Base-by-base conservation (phyloP, 2,329 filamentous ascomycete species). In the Metarhizium guizhouense region DNA sequence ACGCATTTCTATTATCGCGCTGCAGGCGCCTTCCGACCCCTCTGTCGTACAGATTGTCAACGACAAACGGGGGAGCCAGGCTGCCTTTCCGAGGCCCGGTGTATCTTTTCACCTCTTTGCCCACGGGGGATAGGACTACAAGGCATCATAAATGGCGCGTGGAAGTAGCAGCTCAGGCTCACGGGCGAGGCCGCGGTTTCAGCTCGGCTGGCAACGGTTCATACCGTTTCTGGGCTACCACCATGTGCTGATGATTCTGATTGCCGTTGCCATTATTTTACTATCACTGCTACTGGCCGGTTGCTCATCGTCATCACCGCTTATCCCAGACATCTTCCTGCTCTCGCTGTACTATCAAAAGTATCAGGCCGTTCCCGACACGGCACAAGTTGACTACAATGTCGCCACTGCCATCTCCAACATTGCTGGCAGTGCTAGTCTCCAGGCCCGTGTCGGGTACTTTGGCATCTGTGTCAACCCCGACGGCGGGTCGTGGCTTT, bases 391-490 rank as follows among this genome's bases (percentile, higher is more conserved):
- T 62, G 86, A 96, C 70, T 95, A 95, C 59, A 89, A 87, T 57
- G 87, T 94, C 57, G 87, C 90, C 60, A 84, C 84, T 16, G 90
- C 91, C 56, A 94, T 97, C 64, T 81, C 85, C 59, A 95, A 94
- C 73, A 95, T 99, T 59, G 93, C 95, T 56, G 90, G 90, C 54
- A 78, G 82, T 63, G 92, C 94, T 13, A 82, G 84, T 57, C 78
- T 99, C 51, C 90, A 95, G 71, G 91, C 94, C 30, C 86, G 94
- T 56, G 94, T 99, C 34, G 94, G 94, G 62, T 99, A 95, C 77
- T 99, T 99, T 67, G 94, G 94, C 63, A 95, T 99, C 71, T 99
- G 94, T 74, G 85, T 97, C 70, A 94, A 91, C 73, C 86, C 90
- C 1, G 90, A 96, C 68, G 88, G 88, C 57, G 93, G 93, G 61